Percentiles rank a stretch among this genome's conserved stretches.
phyloP scores from a whole-genome alignment of 768 basidiomycete genomes.

The Tulasnella sp. region DNA sequence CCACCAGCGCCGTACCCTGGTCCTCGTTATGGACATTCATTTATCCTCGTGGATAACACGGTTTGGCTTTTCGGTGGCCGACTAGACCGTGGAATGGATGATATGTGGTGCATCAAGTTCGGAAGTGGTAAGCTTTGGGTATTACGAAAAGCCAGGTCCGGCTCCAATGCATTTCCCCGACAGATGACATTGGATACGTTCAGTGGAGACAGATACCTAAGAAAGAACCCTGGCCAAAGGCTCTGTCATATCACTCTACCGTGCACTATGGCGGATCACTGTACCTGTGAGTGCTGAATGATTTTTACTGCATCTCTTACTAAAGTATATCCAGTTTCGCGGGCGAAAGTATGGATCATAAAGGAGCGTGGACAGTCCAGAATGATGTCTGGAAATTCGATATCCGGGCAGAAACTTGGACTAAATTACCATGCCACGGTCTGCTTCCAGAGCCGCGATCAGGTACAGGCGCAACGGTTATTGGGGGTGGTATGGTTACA shows the following conservation, averaged over 20 bases:
- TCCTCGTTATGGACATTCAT: background rate
- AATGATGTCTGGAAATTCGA: background rate
- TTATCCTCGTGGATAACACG: background rate
- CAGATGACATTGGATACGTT: background rate
- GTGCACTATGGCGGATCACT: background rate
- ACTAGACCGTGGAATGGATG: background rate
- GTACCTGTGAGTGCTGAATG: background rate
- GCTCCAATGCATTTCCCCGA: background rate
- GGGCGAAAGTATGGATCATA: background rate
- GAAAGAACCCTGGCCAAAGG: background rate
- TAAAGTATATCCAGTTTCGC: background rate
- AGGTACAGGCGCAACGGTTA: background rate
- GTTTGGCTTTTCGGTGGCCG: background rate
- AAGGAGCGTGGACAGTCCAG: background rate
- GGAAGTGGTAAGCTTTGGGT: background rate
- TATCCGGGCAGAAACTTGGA: background rate
- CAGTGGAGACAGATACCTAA: background rate
- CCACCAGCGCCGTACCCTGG: background rate
- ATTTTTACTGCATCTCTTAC: background rate
- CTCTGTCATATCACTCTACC: background rate
- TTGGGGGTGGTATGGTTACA: background rate
- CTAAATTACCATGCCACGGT: background rate
- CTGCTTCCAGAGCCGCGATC: background rate
- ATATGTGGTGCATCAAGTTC: background rate
- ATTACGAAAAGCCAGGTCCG: background rate